phyloP scores from a whole-genome alignment of 2,329 filamentous ascomycete genomes.

The Ceratocystis albifundus region DNA sequence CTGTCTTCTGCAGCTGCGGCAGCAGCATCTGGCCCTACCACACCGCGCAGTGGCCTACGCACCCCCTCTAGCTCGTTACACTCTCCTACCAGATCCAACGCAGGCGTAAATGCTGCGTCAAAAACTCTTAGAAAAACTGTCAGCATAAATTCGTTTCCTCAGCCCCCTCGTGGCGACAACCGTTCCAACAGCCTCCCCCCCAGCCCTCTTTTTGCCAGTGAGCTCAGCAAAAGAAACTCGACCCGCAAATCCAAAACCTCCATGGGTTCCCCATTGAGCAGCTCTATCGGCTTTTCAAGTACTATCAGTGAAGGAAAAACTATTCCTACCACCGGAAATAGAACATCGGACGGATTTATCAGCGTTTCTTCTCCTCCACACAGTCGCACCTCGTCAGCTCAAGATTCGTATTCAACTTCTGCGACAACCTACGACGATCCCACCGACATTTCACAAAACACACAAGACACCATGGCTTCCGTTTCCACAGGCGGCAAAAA shows the following conservation, averaged over 20 bases:
- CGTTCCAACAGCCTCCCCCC: constrained; percentile 50
- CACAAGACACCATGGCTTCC: constrained; percentile 29
- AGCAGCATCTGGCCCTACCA: constrained; percentile 35
- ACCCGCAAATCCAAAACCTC: constrained; percentile 45
- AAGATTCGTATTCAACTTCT: constrained; percentile 84
- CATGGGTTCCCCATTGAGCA: constrained; percentile 41
- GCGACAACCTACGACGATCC: constrained; percentile 79
- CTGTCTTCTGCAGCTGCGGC: constrained; percentile 31
- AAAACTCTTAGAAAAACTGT: constrained; percentile 74
- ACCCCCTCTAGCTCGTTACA: constrained; percentile 43
- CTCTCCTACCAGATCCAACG: constrained; percentile 44
- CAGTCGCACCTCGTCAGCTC: constrained; percentile 81
- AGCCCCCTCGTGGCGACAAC: constrained; percentile 61
- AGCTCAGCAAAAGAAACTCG: constrained; percentile 31
- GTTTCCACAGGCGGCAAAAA: constrained; percentile 36
- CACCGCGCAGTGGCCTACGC: constrained; percentile 48
- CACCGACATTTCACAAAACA: constrained; percentile 40
- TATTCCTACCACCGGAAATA: constrained; percentile 46
- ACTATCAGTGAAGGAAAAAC: constrained; percentile 67
- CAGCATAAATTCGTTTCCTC: constrained; percentile 88
- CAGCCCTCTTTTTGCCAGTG: constrained; percentile 46
- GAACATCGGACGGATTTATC: constrained; percentile 62
- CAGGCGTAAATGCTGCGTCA: constrained; percentile 46
- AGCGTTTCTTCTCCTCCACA: constrained; percentile 73
- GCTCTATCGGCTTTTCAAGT: constrained; percentile 65